Conservation (phyloP, 1,139 yeast species). For the Saccharomyces hybrid region DNA sequence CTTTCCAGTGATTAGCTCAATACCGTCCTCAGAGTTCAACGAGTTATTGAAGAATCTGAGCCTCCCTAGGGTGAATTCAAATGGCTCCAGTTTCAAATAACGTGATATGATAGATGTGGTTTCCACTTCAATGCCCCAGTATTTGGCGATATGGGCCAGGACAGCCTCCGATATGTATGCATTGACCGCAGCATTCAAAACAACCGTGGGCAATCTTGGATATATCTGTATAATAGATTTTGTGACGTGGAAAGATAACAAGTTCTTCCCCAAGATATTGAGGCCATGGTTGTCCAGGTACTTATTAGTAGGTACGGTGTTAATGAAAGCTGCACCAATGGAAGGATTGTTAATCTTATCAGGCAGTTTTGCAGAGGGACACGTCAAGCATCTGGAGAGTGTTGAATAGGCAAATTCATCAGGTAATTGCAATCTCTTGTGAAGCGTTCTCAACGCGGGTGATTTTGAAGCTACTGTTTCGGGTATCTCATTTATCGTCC, state of each 20-base stretch:
- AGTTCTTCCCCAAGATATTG: conserved; percentile 69
- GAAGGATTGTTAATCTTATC: conserved; percentile 10
- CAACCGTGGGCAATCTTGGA: conserved; percentile 83
- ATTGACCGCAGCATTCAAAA: conserved; percentile 66
- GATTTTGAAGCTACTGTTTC: conserved; percentile 48
- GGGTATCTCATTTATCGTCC: conserved; percentile 27
- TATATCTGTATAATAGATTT: conserved; percentile 67
- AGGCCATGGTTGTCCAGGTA: conserved; percentile 71
- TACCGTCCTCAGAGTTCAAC: conserved; percentile 26
- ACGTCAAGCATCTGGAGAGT: conserved; percentile 72
- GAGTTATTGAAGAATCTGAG: conserved; percentile 42
- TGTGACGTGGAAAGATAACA: conserved; percentile 67
- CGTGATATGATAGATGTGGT: conserved; percentile 56
- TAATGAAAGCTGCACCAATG: conserved; percentile 15
- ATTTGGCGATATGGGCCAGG: conserved; percentile 55
- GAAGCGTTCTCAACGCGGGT: conserved; percentile 72
- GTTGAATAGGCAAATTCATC: conserved; percentile 51
- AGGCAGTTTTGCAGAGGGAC: conserved; percentile 37
- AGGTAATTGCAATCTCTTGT: conserved; percentile 63
- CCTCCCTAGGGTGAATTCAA: conserved; percentile 55
- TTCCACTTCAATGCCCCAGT: conserved; percentile 89
- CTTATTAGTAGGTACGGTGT: conserved; percentile 35
- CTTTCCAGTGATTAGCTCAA: conserved; percentile 19
- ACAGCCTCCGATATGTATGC: conserved; percentile 63
- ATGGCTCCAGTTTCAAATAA: conserved; percentile 62